Base-by-base conservation (phyloP, 805 yeast genomes). In the Saccharomycopsis babjevae region DNA sequence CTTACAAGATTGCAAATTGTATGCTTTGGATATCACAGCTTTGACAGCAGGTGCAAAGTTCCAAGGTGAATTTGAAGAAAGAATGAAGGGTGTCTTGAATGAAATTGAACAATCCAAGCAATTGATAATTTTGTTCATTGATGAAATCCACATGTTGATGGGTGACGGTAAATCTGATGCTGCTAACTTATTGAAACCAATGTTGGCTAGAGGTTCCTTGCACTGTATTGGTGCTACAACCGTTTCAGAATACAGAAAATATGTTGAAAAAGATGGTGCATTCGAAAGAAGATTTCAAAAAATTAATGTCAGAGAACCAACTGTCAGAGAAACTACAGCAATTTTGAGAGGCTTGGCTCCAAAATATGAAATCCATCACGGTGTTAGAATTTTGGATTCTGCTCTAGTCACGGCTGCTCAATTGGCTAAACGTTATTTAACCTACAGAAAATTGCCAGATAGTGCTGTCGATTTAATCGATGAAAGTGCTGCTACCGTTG, bases 151-250 rank as follows among this genome's bases (percentile, higher is more conserved):
- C 76, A 94, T 94, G 97, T 83, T 94, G 67, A 94, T 94, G 99
- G 99, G 99, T 68, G 97, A 94, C 72, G 99, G 99, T 72, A 94
- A 92, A 76, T 84, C 88, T 65, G 99, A 94, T 73, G 97, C 96
- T 52, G 99, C 99, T 50, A 94, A 94, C 74, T 82, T 94, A 69
- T 83, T 94, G 73, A 94, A 94, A 76, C 99, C 99, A 43, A 96
- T 96, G 81, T 82, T 94, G 66, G 97, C 99, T 1, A 85, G 99
- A 76, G 98, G 99, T 68, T 81, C 88, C 58, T 83, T 94, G 70
- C 97, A 94, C 74, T 96, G 97, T 74, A 92, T 92, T 71, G 99
- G 99, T 77, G 99, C 99, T 32, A 94, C 99, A 32, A 94, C 99
- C 0, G 86, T 90, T 68, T 87, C 87, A 61, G 99, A 94, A 76